Conservation (phyloP, 768 basidiomycete genomes). For the Pleurotus salmoneostramineus region DNA sequence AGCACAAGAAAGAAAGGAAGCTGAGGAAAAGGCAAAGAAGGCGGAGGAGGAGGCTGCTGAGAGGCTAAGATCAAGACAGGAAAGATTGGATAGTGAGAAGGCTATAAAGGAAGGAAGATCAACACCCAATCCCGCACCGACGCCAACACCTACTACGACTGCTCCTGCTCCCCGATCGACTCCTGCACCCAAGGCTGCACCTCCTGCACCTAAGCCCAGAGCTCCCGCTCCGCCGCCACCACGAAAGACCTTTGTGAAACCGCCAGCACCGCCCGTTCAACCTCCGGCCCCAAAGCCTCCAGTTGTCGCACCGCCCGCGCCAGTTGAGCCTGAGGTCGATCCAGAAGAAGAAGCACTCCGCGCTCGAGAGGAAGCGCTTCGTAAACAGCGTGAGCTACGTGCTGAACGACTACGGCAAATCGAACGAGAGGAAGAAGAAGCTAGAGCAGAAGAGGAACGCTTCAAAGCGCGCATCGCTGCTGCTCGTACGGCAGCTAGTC, state of each 20-base stretch:
- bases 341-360: slow-evolving; percentile 73
- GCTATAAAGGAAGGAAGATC: slow-evolving; percentile 47
- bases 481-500: slow-evolving; percentile 26
- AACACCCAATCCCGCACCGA: slow-evolving; percentile 27
- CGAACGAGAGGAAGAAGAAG: slow-evolving; percentile 43
- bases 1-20: slow-evolving; percentile 83
- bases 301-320: slow-evolving; percentile 19
- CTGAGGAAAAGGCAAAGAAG: slow-evolving; percentile 74
- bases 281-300: slow-evolving; percentile 13
- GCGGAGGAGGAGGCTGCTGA: slow-evolving; percentile 84
- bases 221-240: slow-evolving; percentile 34
- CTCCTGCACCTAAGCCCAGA: slow-evolving; percentile 25
- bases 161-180: slow-evolving; percentile 34
- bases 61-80: slow-evolving; percentile 66
- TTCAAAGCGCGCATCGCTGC: slow-evolving; percentile 31
- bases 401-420: slow-evolving; percentile 64
- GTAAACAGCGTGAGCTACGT: slow-evolving; percentile 71
- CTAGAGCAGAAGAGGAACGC: slow-evolving; percentile 31
- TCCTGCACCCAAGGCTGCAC: slow-evolving; percentile 27
- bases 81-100: slow-evolving; percentile 74
- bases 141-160: slow-evolving; percentile 13
- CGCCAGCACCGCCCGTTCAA: slow-evolving; percentile 15
- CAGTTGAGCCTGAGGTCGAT: slow-evolving; percentile 51
- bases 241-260: slow-evolving; percentile 20
- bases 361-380: slow-evolving; percentile 66